Evolutionary conservation across 1,139 yeast species (phyloP), one percentile per base, ranked within the genome.

Genomic region (Hanseniaspora uvarum): DNA sequence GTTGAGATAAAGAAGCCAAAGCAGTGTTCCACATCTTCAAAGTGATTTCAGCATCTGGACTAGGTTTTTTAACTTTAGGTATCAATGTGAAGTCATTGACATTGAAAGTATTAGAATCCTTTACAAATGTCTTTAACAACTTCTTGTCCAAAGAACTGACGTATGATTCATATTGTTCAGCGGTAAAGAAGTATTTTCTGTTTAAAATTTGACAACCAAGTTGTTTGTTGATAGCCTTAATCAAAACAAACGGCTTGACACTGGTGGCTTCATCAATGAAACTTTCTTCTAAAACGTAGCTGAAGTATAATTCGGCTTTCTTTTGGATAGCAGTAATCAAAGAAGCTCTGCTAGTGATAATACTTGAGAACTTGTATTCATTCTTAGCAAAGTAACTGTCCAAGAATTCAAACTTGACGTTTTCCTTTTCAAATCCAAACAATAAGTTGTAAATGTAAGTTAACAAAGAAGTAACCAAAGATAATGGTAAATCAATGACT

Each of bases 131-230:
- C 21, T 62, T 57, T 57, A 65, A 65, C 37, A 65, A 56, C 55
- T 70, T 67, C 64, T 72, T 74, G 57, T 70, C 72, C 61, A 71
- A 73, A 57, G 68, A 68, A 26, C 62, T 64, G 56, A 64, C 65
- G 41, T 60, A 70, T 7, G 62, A 61, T 48, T 74, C 79, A 57
- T 76, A 73, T 28, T 69, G 70, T 51, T 73, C 78, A 53, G 65
- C 65, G 41, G 78, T 73, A 60, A 68, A 70, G 59, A 60, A 67
- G 57, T 70, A 71, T 12, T 65, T 64, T 57, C 68, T 70, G 57
- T 68, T 65, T 21, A 72, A 71, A 86, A 95, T 83, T 71, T 92
- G 98, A 56, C 92, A 78, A 70, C 98, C 98, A 60, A 82, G 79
- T 68, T 85, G 83, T 55, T 74, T 63, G 16, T 95, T 81, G 58